Conservation (phyloP, 1,139 yeast species). For the Candida smagusa region DNA sequence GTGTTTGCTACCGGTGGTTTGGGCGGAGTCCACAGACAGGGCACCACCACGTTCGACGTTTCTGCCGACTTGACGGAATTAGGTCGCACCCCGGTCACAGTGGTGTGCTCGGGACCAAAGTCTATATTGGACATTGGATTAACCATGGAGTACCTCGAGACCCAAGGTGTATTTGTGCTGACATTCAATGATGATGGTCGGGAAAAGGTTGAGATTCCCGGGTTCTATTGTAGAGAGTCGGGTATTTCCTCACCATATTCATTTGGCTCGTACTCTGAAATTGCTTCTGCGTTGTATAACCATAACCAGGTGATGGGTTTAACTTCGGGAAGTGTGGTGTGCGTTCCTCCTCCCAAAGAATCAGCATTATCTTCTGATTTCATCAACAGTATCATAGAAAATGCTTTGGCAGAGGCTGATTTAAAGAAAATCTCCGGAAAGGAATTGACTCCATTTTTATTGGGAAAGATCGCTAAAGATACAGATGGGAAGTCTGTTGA, state of each 20-base stretch:
- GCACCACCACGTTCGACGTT: constrained; percentile 70
- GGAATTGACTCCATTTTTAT: constrained; percentile 73
- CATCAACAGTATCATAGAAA: constrained; percentile 54
- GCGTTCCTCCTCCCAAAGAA: constrained; percentile 76
- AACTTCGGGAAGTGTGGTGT: constrained; percentile 68
- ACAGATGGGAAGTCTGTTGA: constrained; percentile 70
- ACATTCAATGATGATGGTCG: constrained; percentile 42
- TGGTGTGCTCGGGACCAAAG: constrained; percentile 90
- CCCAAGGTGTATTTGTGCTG: constrained; percentile 72
- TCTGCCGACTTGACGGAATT: constrained; percentile 87
- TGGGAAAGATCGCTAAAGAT: constrained; percentile 58
- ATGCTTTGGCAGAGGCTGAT: constrained; percentile 60
- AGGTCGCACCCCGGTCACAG: constrained; percentile 79
- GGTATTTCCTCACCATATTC: constrained; percentile 70
- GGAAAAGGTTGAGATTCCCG: constrained; percentile 55
- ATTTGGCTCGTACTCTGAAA: constrained; percentile 49
- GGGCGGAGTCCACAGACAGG: constrained; percentile 89
- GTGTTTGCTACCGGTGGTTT: constrained; percentile 94
- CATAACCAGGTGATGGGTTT: constrained; percentile 53
- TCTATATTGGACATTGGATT: constrained; percentile 76
- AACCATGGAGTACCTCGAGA: constrained; percentile 83
- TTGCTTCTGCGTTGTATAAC: constrained; percentile 58
- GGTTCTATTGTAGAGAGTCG: constrained; percentile 76
- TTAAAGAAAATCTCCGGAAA: constrained; percentile 60
- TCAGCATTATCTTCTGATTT: constrained; percentile 54